Evolutionary conservation across 2,329 filamentous ascomycete species (phyloP).

Genomic region (Beauveria medogensis): DNA sequence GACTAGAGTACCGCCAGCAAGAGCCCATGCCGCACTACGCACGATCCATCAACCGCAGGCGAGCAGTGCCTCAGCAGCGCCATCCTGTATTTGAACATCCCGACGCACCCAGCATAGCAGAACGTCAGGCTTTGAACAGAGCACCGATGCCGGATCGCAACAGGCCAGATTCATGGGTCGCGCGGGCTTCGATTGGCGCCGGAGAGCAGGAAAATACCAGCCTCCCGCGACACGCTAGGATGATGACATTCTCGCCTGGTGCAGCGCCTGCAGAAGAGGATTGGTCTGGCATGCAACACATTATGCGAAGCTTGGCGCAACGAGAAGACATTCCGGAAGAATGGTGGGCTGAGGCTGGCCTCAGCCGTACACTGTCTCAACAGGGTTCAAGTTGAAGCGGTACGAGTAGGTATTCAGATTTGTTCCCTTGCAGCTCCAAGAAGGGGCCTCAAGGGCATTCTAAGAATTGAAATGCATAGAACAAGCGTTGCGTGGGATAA

Average conservation of each 20-base stretch:
- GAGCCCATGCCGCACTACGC: background rate
- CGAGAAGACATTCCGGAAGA: constrained; percentile 73
- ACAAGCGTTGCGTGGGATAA: background rate
- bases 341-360: constrained; percentile 68
- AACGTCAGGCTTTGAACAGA: background rate
- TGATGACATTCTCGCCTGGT: constrained; percentile 18
- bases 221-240: constrained; percentile 10
- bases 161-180: constrained; percentile 18
- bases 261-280: constrained; percentile 28
- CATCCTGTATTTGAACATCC: background rate
- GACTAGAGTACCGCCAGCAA: background rate
- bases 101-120: background rate
- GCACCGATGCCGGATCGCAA: background rate
- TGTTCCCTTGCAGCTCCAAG: background rate
- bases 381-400: constrained; percentile 16
- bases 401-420: background rate
- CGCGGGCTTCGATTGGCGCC: constrained; percentile 19
- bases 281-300: constrained; percentile 57
- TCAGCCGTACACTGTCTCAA: constrained; percentile 47
- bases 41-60: background rate
- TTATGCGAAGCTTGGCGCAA: constrained; percentile 61
- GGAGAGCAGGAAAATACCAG: constrained; percentile 20
- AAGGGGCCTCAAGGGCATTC: background rate
- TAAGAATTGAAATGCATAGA: background rate
- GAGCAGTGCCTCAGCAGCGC: background rate